Base-by-base conservation (phyloP, 2,329 filamentous ascomycete species). In the Fusarium praegraminearum region DNA sequence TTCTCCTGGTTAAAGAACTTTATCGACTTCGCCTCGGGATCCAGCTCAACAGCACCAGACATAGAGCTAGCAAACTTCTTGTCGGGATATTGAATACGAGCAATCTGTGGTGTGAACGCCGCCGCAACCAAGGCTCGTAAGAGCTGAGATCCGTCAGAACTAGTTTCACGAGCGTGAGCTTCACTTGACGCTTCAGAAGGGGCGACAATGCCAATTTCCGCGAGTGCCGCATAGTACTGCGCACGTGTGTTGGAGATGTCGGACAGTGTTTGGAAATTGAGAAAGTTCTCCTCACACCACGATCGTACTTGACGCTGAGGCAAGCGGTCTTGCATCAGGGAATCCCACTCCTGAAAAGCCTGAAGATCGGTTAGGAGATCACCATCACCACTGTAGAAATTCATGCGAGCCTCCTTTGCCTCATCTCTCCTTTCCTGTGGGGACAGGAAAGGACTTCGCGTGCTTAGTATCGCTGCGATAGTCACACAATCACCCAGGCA, bases 41-140 rank as follows among this genome's bases (percentile, higher is more conserved):
- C 96, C 9, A 98, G 85, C 78, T 96, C 95, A 2, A 98, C 93
- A 0, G 96, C 93, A 10, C 96, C 96, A 1, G 93, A 93, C 68
- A 97, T 88, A 4, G 93, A 93, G 36, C 90, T 89, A 15, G 93
- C 92, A 79, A 97, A 99, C 79, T 98, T 98, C 83, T 97, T 97
- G 81, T 97, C 93, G 0, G 96, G 96, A 72, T 98, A 93, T 70
- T 94, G 91, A 76, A 99, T 97, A 55, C 94, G 89, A 16, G 94
- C 94, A 69, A 98, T 89, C 80, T 98, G 95, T 0, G 96, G 96
- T 32, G 89, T 87, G 78, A 93, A 93, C 5, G 91, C 89, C 5
- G 90, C 90, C 6, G 91, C 91, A 28, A 93, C 87, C 26, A 94
- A 81, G 2, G 91, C 91, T 24, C 91, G 88, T 22, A 93, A 82